These are phyloP conservation scores for Penicillium tannophilum DNA, from an alignment of 495 filamentous ascomycete species.

Conservation along the genomic window DNA sequence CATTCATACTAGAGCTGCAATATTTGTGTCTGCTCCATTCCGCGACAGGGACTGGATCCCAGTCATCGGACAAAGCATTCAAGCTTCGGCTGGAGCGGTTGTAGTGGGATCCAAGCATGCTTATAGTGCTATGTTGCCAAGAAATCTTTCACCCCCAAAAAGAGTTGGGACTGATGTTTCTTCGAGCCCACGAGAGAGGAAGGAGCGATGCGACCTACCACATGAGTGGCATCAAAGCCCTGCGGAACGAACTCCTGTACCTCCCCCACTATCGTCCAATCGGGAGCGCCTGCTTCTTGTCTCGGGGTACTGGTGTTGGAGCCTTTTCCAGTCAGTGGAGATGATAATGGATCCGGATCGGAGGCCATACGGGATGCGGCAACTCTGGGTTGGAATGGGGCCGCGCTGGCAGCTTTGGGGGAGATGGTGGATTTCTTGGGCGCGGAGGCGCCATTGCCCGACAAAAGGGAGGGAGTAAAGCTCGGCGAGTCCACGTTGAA, in stretches of 20 bases:
- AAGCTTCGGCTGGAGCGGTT: slow-evolving; percentile 17
- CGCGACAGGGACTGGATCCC: slow-evolving; percentile 3
- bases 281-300: slow-evolving; percentile 50
- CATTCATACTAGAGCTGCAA: slow-evolving; percentile 14
- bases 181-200: neutral
- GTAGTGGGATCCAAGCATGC: slow-evolving; percentile 12
- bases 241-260: slow-evolving; percentile 81
- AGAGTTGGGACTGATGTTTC: neutral
- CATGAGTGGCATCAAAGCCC: slow-evolving; percentile 63
- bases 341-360: slow-evolving; percentile 2
- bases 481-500: slow-evolving; percentile 96
- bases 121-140: neutral
- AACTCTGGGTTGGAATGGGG: slow-evolving; percentile 79
- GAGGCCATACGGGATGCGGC: slow-evolving; percentile 44
- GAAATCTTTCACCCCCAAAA: neutral
- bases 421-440: slow-evolving; percentile 73
- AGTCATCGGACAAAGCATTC: slow-evolving; percentile 29
- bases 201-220: slow-evolving; percentile 51
- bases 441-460: slow-evolving; percentile 46
- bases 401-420: slow-evolving; percentile 85
- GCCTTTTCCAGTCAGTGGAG: slow-evolving; percentile 40
- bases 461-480: slow-evolving; percentile 75
- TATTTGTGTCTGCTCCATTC: neutral
- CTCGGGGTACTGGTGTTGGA: slow-evolving; percentile 50
- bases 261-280: slow-evolving; percentile 53